These are phyloP conservation scores for Nakaseomyces uthaithaninus DNA, from an alignment of 1,139 yeast genomes.

Conservation along the genomic window DNA sequence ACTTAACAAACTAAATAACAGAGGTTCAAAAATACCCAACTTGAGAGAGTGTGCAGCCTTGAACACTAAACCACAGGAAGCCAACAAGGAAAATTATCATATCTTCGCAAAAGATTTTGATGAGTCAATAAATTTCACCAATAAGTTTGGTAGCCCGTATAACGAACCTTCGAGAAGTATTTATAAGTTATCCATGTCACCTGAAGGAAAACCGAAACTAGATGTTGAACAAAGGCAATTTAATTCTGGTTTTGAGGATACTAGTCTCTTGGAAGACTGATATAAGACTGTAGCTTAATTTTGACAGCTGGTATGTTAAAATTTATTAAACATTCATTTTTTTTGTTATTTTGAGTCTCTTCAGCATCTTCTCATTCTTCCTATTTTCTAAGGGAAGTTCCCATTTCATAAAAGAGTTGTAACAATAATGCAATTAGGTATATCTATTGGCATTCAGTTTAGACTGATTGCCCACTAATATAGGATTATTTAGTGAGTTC, in stretches of 20 bases:
- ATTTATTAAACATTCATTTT: neutral
- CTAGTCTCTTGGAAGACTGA: slow-evolving; percentile 26
- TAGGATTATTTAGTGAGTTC: too few species aligned
- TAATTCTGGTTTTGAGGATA: slow-evolving; percentile 20
- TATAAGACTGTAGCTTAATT: neutral
- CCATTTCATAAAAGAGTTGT: too few species aligned
- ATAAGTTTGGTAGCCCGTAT: slow-evolving; percentile 20
- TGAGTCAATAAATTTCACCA: neutral
- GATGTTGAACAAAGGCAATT: slow-evolving; percentile 17
- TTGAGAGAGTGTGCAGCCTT: neutral
- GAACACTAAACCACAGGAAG: neutral
- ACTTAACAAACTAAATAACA: slow-evolving; percentile 16
- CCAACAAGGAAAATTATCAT: slow-evolving; percentile 1
- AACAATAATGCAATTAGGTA: too few species aligned
- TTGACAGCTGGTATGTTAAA: slow-evolving; percentile 3
- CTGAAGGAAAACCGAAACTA: slow-evolving; percentile 27
- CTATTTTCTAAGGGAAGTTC: too few species aligned
- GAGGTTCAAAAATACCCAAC: slow-evolving; percentile 1
- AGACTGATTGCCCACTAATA: too few species aligned
- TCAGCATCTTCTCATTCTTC: too few species aligned
- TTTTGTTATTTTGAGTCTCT: neutral
- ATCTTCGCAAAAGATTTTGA: neutral
- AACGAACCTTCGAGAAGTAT: slow-evolving; percentile 26
- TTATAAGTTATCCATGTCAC: slow-evolving; percentile 27
- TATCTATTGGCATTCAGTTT: too few species aligned